Base-by-base conservation (phyloP, 2,329 filamentous ascomycete genomes). In the Xylariaceae sp. region DNA sequence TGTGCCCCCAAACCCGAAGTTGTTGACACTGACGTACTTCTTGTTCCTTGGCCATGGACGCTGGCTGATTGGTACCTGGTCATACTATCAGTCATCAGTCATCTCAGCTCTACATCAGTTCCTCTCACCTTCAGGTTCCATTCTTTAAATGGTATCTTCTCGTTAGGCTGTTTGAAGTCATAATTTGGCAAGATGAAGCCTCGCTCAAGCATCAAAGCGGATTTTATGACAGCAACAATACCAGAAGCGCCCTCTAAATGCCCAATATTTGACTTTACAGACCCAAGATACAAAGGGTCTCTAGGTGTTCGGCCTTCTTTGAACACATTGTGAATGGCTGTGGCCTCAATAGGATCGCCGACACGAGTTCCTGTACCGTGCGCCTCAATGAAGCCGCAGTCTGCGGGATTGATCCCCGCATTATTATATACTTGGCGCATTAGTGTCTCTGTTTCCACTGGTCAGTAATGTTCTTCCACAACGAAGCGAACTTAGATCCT, bases 331-430 rank as follows among this genome's bases (percentile, higher is more conserved):
- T 73, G 66, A 27, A 83, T 74, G 3, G 77, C 80, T 9, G 67
- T 70, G 1, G 78, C 77, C 56, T 85, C 82, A n/a, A 79, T 75
- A 0, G 81, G 80, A 54, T 85, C 82, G 2, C 82, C 82, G 1
- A 77, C 76, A 30, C 72, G 72, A 15, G 82, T 85, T 6, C 81
- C 81, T 0, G 81, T 83, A 15, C 81, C 81, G 61, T 85, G 82
- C 3, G 78, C 78, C 59, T 85, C 81, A 7, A 79, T 71, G 50
- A 76, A 79, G 20, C 69, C 70, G 32, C 71, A 73, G 1, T 73
- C 68, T 6, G 63, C 58, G n/a, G 71, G 71, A 30, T 74, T 70
- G 0, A 77, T 66, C 11, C 70, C 76, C 1, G 73, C 67, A 33
- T 70, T 69, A 6, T 55, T 55, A 61, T 80, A 81, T 2, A 76